These are phyloP conservation scores for Lasiosphaeria ovina DNA, from an alignment of 495 filamentous ascomycete species.

Conservation along the genomic window DNA sequence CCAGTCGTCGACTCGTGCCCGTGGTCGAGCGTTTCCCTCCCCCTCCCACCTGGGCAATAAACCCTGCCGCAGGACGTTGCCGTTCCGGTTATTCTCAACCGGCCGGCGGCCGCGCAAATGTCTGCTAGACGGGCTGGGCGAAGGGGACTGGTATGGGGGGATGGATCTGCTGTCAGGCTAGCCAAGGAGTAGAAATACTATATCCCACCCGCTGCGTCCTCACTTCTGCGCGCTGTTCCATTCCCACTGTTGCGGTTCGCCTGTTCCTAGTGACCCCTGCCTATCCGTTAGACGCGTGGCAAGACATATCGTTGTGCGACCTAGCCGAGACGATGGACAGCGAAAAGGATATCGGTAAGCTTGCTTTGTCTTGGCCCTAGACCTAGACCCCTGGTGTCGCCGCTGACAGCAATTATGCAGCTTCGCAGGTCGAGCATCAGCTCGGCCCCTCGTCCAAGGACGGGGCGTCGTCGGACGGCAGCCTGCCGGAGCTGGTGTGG, in stretches of 20 bases:
- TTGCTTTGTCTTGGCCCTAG: too few species aligned
- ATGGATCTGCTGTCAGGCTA: too few species aligned
- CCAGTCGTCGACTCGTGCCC: neutral
- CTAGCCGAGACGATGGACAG: constrained; percentile 11
- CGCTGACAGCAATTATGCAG: neutral
- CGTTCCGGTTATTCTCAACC: constrained; percentile 19
- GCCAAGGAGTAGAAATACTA: too few species aligned
- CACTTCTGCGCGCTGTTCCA: too few species aligned
- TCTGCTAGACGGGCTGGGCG: neutral
- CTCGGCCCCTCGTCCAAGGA: constrained; percentile 22
- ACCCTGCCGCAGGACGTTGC: neutral
- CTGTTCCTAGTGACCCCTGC: neutral
- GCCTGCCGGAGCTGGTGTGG: constrained; percentile 38
- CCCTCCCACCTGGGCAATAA: neutral
- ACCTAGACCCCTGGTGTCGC: neutral
- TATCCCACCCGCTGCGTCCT: too few species aligned
- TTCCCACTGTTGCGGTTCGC: neutral
- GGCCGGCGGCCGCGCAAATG: neutral
- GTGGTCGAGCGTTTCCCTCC: neutral
- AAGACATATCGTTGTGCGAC: neutral
- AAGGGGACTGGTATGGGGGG: neutral
- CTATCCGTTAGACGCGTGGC: neutral
- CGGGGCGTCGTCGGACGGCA: constrained; percentile 17
- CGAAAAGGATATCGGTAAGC: constrained; percentile 26
- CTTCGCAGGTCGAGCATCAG: constrained; percentile 5